Evolutionary conservation across 129 eudicot genomes (phyloP).

Genomic region (Calendula officinalis): DNA sequence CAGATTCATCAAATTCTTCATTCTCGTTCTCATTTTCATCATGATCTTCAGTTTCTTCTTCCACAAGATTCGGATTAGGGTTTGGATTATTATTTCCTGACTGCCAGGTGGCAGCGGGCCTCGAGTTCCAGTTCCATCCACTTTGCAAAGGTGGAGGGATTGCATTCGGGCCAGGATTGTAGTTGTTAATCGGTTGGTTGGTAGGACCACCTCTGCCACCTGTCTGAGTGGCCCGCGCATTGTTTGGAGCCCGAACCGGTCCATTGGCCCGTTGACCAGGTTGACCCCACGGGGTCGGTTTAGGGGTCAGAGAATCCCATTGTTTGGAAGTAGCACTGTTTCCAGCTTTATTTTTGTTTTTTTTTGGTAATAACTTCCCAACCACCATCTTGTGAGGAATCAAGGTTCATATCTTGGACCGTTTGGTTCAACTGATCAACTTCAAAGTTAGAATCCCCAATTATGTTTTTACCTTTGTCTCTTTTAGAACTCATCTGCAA

Average conservation of each 20-base stretch:
- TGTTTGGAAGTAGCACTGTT: slow-evolving; percentile 26
- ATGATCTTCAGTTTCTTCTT: slow-evolving; percentile 12
- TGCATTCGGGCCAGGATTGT: slow-evolving; percentile 19
- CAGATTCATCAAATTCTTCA: slow-evolving; percentile 53
- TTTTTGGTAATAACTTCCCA: slow-evolving; percentile 66
- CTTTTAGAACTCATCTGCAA: slow-evolving; percentile 54
- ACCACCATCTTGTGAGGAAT: slow-evolving; percentile 47
- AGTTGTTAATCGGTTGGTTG: slow-evolving; percentile 24
- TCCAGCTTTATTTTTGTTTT: slow-evolving; percentile 45
- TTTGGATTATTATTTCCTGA: slow-evolving; percentile 7
- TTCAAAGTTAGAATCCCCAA: slow-evolving; percentile 19
- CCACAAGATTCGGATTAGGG: slow-evolving; percentile 13
- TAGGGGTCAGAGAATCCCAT: slow-evolving; percentile 34
- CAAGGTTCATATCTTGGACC: slow-evolving; percentile 43
- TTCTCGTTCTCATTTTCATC: slow-evolving; percentile 26
- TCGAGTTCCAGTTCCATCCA: slow-evolving; percentile 62
- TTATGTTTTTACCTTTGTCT: slow-evolving; percentile 32
- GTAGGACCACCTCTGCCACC: slow-evolving; percentile 50
- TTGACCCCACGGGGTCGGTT: slow-evolving; percentile 42
- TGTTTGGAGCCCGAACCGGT: slow-evolving; percentile 39
- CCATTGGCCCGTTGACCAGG: slow-evolving; percentile 36
- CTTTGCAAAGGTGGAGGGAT: slow-evolving; percentile 56
- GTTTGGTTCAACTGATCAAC: slow-evolving; percentile 41
- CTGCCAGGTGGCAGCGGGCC: slow-evolving; percentile 36
- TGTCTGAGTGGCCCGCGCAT: slow-evolving; percentile 29